Evolutionary conservation across 345 rosid species (phyloP).

Genomic region (Orychophragmus violaceus): DNA sequence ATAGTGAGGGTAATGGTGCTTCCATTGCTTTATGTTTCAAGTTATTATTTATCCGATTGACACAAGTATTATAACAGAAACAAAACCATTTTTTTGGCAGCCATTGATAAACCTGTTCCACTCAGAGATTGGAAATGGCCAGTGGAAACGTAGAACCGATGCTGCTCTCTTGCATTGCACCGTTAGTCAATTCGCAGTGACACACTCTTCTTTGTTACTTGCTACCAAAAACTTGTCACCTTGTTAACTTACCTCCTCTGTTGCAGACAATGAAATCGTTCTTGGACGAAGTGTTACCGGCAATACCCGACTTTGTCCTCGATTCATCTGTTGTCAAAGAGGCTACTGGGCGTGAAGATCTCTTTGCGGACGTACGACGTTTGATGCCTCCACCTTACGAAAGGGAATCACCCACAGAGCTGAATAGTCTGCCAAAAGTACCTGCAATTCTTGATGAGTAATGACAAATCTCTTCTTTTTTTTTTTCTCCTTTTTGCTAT

Average conservation of each 20-base stretch:
- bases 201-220: neutral
- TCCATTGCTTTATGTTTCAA: neutral
- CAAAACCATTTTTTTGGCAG: conserved; percentile 37
- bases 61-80: neutral
- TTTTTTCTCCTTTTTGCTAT: too few species aligned
- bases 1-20: conserved; percentile 56
- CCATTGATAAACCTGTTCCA: conserved; percentile 70
- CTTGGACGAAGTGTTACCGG: conserved; percentile 64
- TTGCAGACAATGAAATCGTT: conserved; percentile 73
- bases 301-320: conserved; percentile 72
- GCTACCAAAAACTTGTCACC: neutral
- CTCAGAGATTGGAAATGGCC: conserved; percentile 69
- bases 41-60: neutral
- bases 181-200: too few species aligned
- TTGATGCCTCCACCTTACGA: conserved; percentile 65
- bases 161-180: conserved; percentile 68
- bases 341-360: conserved; percentile 54
- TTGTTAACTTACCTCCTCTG: conserved; percentile 12
- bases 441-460: conserved; percentile 13
- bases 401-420: conserved; percentile 22
- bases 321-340: conserved; percentile 51
- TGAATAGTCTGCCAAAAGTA: too few species aligned
- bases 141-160: conserved; percentile 95
- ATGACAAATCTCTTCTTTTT: conserved; percentile 17
- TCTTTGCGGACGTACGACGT: conserved; percentile 44